Base-by-base conservation (phyloP, 768 basidiomycete genomes). In the Boletus edulis region DNA sequence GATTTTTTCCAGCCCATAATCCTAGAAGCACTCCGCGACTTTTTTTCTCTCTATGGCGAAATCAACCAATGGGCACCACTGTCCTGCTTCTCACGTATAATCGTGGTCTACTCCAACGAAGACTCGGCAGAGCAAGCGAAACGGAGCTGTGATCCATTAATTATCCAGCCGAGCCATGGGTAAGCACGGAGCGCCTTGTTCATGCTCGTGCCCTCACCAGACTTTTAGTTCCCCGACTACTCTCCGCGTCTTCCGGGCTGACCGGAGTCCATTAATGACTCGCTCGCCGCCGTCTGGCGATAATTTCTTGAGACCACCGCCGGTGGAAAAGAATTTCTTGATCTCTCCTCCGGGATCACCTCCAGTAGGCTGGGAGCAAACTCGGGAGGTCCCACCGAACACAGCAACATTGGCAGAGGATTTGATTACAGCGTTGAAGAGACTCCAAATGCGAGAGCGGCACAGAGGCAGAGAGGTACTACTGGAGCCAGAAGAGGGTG, bases 331-430 rank as follows among this genome's bases (percentile, higher is more conserved):
- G 73, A 98, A 98, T 74, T 98, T 98, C 73, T 80, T 99, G 45
- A 95, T 99, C 59, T 98, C 97, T 0, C 97, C 97, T 0, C 97
- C 97, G 4, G 97, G 97, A 5, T 97, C 94, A 0, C 97, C 97
- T 0, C 97, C 97, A 0, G 86, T 95, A 1, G 97, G 95, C 3
- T 99, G 97, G 97, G 94, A 97, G 66, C 93, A 81, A 22, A 82
- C 94, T 53, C 76, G 76, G 47, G 96, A 98, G 71, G 94, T 95
- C 9, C 91, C 93, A 17, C 96, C 96, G 0, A 98, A 98, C 66
- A 68, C 75, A 3, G 73, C 81, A 3, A 87, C 94, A 5, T 81
- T 97, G 24, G 96, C 96, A 0, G 85, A 89, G 22, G 96, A 98
- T 67, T 81, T 98, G 59, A 89, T 93, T 27, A 65, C 76, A 12